phyloP scores from a whole-genome alignment of 1,139 yeast genomes.

The Suhomyces ambrosiae region DNA sequence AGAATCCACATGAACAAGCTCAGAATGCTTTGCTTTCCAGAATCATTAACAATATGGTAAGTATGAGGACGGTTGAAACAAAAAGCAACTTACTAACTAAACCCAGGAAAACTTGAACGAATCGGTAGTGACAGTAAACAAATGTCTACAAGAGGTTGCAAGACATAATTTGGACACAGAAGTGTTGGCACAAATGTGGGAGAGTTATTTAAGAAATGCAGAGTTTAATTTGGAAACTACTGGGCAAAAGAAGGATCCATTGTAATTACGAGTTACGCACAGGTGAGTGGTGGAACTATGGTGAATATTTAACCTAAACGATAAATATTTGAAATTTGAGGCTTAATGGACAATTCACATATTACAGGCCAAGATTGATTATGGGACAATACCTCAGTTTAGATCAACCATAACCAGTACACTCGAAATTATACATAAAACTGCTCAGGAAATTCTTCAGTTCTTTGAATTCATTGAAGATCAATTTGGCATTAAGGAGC shows the following conservation, averaged over 20 bases:
- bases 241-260: constrained; percentile 60
- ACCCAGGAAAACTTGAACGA: constrained; percentile 67
- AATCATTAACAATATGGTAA: constrained; percentile 72
- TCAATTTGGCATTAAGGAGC: no score
- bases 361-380: no score
- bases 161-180: constrained; percentile 71
- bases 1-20: constrained; percentile 87
- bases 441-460: no score
- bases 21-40: constrained; percentile 79
- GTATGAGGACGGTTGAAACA: constrained; percentile 25
- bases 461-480: no score
- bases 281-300: no score
- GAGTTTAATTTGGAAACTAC: constrained; percentile 75
- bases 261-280: constrained; percentile 21
- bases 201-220: constrained; percentile 70
- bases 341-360: no score
- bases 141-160: constrained; percentile 61
- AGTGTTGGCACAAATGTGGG: constrained; percentile 80
- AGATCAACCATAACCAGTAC: no score
- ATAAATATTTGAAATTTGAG: no score
- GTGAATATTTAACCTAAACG: no score
- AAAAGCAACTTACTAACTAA: constrained; percentile 11
- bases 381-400: no score
- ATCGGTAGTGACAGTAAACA: constrained; percentile 66
- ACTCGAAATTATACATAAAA: no score